These are phyloP conservation scores for Cercospora berteroae DNA, from an alignment of 2,329 filamentous ascomycete species.

Conservation along the genomic window DNA sequence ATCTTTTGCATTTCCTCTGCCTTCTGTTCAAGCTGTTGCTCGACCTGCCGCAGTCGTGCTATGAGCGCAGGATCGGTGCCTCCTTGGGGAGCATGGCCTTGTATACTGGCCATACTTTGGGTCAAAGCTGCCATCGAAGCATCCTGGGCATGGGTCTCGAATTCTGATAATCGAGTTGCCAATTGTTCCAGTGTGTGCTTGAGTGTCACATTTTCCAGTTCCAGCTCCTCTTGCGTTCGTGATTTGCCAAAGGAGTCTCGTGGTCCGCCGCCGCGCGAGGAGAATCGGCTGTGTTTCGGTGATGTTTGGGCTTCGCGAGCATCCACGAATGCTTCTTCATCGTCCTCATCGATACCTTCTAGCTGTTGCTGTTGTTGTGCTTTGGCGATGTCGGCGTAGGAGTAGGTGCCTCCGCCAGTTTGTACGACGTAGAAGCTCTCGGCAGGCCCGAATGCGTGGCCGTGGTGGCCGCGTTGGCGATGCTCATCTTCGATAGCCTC, in stretches of 20 bases:
- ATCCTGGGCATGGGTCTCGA: constrained; percentile 87
- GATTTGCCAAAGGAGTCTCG: constrained; percentile 39
- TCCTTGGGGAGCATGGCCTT: constrained; percentile 28
- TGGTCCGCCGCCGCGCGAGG: constrained; percentile 38
- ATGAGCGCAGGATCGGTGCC: constrained; percentile 39
- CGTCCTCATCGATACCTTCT: constrained; percentile 46
- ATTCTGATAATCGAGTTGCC: constrained; percentile 82
- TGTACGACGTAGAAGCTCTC: constrained; percentile 93
- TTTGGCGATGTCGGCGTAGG: constrained; percentile 77
- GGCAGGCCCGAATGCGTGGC: constrained; percentile 53
- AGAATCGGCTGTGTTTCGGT: constrained; percentile 40
- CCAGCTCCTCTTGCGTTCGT: constrained; percentile 82
- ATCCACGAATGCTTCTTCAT: constrained; percentile 86
- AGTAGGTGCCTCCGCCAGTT: constrained; percentile 83
- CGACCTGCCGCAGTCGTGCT: constrained; percentile 46
- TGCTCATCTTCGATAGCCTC: constrained; percentile 69
- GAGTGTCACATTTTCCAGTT: constrained; percentile 81
- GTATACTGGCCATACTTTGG: constrained; percentile 65
- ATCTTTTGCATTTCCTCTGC: constrained; percentile 62
- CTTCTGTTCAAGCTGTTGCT: constrained; percentile 61
- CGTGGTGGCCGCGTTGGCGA: constrained; percentile 46
- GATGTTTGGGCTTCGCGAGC: constrained; percentile 64
- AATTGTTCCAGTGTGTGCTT: constrained; percentile 84
- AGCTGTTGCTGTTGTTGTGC: constrained; percentile 45
- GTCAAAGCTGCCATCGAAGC: constrained; percentile 71